These are phyloP conservation scores for Nemania sp. DNA, from an alignment of 2,329 filamentous ascomycete genomes.

Conservation along the genomic window DNA sequence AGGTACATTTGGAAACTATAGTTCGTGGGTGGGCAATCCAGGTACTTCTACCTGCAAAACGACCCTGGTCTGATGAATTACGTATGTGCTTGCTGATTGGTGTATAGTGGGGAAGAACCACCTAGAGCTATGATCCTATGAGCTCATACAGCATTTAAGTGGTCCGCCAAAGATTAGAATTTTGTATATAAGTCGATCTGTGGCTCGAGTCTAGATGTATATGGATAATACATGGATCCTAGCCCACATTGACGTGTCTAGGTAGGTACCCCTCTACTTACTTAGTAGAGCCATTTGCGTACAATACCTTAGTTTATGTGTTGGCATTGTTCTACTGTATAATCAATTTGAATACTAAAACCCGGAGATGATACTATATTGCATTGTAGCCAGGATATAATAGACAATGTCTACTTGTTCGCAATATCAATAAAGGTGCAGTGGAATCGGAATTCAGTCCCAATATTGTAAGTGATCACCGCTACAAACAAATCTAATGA, in stretches of 20 bases:
- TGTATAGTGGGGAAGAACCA: neutral
- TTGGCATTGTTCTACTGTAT: too few relatives aligned
- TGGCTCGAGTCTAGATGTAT: neutral
- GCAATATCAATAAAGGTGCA: neutral
- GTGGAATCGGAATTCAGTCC: neutral
- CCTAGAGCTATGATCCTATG: conserved; percentile 10
- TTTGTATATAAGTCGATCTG: neutral
- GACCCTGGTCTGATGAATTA: neutral
- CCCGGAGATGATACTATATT: neutral
- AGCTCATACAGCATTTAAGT: conserved; percentile 37
- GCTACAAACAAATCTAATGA: conserved; percentile 43
- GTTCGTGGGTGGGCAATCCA: neutral
- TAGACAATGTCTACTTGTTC: too few relatives aligned
- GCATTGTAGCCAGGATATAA: neutral
- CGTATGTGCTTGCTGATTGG: conserved; percentile 27
- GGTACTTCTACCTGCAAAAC: neutral
- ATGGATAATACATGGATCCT: neutral
- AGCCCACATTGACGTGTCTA: neutral
- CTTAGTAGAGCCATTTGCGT: neutral
- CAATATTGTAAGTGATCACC: neutral
- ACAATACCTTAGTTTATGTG: too few relatives aligned
- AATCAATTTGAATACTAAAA: neutral
- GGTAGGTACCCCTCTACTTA: too few relatives aligned
- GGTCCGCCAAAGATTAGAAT: neutral
- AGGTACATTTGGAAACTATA: neutral